Percentiles rank a stretch among this genome's conserved stretches.
These are phyloP conservation scores for Exophiala phaeomuriformis DNA, from an alignment of 2,329 filamentous ascomycete genomes.

Conservation along the genomic window DNA sequence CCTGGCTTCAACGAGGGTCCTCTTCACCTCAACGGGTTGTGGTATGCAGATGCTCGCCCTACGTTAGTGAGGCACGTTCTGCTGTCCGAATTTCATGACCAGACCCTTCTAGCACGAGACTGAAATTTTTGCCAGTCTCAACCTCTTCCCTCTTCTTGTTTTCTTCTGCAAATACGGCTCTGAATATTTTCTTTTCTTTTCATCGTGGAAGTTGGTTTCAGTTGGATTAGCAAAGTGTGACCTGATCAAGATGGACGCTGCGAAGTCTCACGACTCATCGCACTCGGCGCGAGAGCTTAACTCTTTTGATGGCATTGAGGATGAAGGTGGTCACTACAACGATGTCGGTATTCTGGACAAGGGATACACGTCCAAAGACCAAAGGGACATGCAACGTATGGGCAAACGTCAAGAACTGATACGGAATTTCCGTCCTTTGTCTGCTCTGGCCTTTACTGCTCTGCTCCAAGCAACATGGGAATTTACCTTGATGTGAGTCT, in stretches of 20 bases:
- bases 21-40: too few species aligned
- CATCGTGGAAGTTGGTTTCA: neutral
- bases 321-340: constrained; percentile 7
- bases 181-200: neutral
- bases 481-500: constrained; percentile 18
- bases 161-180: too few species aligned
- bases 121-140: too few species aligned
- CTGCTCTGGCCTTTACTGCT: constrained; percentile 34
- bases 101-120: too few species aligned
- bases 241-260: neutral
- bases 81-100: too few species aligned
- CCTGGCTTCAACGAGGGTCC: too few species aligned
- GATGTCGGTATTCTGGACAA: constrained; percentile 13
- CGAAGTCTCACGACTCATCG: constrained; percentile 2
- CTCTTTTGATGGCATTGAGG: constrained; percentile 9
- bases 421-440: constrained; percentile 30
- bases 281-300: constrained; percentile 5
- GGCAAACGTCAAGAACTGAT: constrained; percentile 47
- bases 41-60: too few species aligned
- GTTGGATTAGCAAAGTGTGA: neutral
- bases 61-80: too few species aligned
- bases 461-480: constrained; percentile 37
- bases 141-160: too few species aligned
- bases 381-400: constrained; percentile 43
- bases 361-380: constrained; percentile 21